Conservation (phyloP, 2,329 filamentous ascomycete genomes). For the Ascochyta clinopodiicola region DNA sequence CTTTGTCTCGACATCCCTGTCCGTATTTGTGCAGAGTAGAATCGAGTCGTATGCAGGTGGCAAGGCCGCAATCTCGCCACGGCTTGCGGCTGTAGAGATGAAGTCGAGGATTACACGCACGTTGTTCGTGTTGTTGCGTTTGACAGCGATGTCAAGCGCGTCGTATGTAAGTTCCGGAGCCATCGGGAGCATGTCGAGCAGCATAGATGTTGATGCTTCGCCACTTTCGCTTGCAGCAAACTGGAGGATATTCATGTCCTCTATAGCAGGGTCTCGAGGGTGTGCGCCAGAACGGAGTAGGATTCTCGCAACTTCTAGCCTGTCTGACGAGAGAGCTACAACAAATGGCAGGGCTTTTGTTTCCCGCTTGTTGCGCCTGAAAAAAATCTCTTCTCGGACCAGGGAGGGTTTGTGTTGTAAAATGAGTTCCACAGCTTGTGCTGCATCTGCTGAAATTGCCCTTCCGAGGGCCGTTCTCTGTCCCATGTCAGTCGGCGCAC, state of each 20-base stretch:
- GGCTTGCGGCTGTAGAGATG: slow-evolving; percentile 23
- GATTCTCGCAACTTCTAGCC: slow-evolving; percentile 21
- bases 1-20: slow-evolving; percentile 9
- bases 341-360: slow-evolving; percentile 24
- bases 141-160: slow-evolving; percentile 25
- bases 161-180: slow-evolving; percentile 26
- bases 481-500: slow-evolving; percentile 23
- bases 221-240: slow-evolving; percentile 22
- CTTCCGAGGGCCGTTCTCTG: slow-evolving; percentile 21
- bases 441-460: slow-evolving; percentile 25
- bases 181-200: slow-evolving; percentile 23
- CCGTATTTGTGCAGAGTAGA: slow-evolving; percentile 12
- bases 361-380: slow-evolving; percentile 25
- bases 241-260: slow-evolving; percentile 25
- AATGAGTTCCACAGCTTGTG: slow-evolving; percentile 28
- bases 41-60: slow-evolving; percentile 27
- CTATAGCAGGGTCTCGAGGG: slow-evolving; percentile 26
- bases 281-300: slow-evolving; percentile 25
- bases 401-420: slow-evolving; percentile 19
- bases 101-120: slow-evolving; percentile 23
- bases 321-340: slow-evolving; percentile 20
- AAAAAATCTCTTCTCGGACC: slow-evolving; percentile 24
- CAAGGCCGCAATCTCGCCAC: slow-evolving; percentile 22
- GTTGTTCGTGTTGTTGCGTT: slow-evolving; percentile 18
- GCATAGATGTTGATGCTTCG: slow-evolving; percentile 18